phyloP scores from a whole-genome alignment of 345 rosid species.

The Adansonia digitata region DNA sequence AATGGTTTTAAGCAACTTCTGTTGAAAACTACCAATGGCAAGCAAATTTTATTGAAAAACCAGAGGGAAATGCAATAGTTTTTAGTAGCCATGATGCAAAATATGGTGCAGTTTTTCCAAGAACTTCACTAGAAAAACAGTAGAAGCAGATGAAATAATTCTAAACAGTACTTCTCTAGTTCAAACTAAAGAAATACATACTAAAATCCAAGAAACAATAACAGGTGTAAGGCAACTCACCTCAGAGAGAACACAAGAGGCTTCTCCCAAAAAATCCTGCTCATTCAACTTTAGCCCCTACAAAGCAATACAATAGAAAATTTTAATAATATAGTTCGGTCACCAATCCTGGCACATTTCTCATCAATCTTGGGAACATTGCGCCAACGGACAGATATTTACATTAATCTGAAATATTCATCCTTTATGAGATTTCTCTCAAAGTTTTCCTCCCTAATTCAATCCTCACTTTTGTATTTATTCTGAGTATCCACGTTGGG shows the following conservation, averaged over 20 bases:
- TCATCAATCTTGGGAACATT: background rate
- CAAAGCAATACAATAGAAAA: conserved; percentile 12
- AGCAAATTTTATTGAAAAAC: background rate
- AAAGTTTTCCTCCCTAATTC: background rate
- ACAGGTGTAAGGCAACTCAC: conserved; percentile 16
- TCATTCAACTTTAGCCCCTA: conserved; percentile 56
- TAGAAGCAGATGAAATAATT: background rate
- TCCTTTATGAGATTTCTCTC: background rate
- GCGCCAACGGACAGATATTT: background rate
- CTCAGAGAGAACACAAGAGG: conserved; percentile 63
- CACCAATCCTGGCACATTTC: background rate
- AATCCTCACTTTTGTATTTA: background rate
- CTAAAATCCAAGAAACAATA: background rate
- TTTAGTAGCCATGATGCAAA: background rate
- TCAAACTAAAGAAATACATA: background rate
- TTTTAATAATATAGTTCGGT: conserved; percentile 2
- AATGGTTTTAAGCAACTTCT: background rate
- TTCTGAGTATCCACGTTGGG: background rate
- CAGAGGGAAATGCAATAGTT: background rate
- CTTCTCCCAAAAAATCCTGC: conserved; percentile 81
- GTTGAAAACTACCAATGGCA: background rate
- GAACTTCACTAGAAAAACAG: background rate
- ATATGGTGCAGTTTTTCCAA: conserved; percentile 1
- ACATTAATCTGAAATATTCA: background rate
- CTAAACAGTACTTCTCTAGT: background rate